Base-by-base conservation (phyloP, 1,284 basidiomycete species). In the Malassezia japonica region DNA sequence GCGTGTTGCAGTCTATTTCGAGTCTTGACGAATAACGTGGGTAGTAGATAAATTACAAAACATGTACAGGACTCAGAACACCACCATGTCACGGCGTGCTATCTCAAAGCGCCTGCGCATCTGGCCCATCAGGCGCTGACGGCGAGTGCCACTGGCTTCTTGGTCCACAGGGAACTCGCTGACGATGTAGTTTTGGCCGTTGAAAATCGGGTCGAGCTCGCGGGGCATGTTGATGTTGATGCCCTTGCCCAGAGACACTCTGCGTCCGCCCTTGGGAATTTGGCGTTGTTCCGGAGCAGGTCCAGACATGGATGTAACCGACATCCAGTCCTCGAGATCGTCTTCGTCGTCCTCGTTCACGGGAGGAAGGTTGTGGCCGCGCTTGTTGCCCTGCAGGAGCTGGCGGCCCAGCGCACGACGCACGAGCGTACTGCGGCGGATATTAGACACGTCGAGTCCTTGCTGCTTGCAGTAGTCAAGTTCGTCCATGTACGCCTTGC, bases 131-230 rank as follows among this genome's bases (percentile, higher is more conserved):
- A 70, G 50, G 24, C 69, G 50, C 38, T 57, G 56, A 12, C 61
- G 54, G 16, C 66, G 56, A 18, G 59, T 59, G 16, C 61, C 64
- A 38, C 55, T 56, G 4, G 50, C 61, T 16, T 58, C 60, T 24
- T 63, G 57, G 42, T 72, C 69, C 7, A 72, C 67, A 9, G 62
- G 64, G 37, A 63, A 62, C 47, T 64, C 63, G 20, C 64, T 58
- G 16, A 70, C 62, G 29, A 62, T 60, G 44, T 62, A 69, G 34
- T 64, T 59, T 41, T 70, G 64, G 1, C 65, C 61, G 9, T 61
- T 40, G 35, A 59, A 32, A 27, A 59, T 48, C 15, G 45, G 57
- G n/a, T 59, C 55, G 3, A 70, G 58, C 16, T 68, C 64, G 1
- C 55, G 55, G 1, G 67, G 65, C 15, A 70, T 61, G 32, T 50